Evolutionary conservation across 1,139 yeast species (phyloP).

Genomic region (Protomyces lactucae-debilis): DNA sequence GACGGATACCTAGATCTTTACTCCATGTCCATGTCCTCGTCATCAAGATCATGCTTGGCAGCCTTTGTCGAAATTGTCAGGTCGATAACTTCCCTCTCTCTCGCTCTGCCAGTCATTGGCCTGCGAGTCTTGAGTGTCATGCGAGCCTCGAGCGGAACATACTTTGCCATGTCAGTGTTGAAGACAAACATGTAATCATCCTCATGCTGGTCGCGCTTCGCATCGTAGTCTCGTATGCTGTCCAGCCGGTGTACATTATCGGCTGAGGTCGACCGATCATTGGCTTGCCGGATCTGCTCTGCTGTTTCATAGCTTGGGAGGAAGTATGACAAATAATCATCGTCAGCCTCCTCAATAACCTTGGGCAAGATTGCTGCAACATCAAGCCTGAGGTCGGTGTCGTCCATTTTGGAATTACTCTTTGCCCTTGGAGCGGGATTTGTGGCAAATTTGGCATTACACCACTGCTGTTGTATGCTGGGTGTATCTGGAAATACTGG

Average conservation of each 20-base stretch:
- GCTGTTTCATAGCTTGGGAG: constrained; percentile 31
- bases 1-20: constrained; percentile 49
- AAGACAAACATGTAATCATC: constrained; percentile 57
- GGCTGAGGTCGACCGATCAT: constrained; percentile 39
- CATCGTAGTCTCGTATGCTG: constrained; percentile 75
- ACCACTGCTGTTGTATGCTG: constrained; percentile 58
- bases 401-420: constrained; percentile 15
- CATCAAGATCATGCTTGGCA: background rate
- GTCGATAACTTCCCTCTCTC: background rate
- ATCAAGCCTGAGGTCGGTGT: constrained; percentile 18
- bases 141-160: constrained; percentile 72
- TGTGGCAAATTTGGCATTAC: constrained; percentile 15
- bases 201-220: constrained; percentile 49
- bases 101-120: background rate
- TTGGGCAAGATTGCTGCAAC: constrained; percentile 17
- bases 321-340: constrained; percentile 32
- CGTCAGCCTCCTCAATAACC: constrained; percentile 28
- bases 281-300: constrained; percentile 24
- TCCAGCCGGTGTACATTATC: constrained; percentile 52
- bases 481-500: constrained; percentile 82
- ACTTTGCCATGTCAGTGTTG: constrained; percentile 53
- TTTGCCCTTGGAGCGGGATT: constrained; percentile 24
- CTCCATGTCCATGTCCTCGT: constrained; percentile 34
- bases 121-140: constrained; percentile 49
- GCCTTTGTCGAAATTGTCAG: background rate